Base-by-base conservation (phyloP, 2,329 filamentous ascomycete genomes). In the Magnaporthiopsis rhizophila region DNA sequence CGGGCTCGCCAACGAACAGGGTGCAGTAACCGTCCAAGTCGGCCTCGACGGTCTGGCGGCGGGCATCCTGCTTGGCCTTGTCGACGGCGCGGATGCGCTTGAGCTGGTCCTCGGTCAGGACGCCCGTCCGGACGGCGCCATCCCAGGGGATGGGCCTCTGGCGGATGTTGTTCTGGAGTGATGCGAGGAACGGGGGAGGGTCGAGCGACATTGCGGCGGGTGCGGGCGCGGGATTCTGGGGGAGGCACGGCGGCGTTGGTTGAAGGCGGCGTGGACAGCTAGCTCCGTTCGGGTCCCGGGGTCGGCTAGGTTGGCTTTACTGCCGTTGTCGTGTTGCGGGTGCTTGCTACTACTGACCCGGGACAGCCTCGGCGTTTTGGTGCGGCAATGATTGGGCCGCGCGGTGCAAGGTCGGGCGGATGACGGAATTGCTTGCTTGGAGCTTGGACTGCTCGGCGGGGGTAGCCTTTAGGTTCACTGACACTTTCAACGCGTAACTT, bases 141-240 rank as follows among this genome's bases (percentile, higher is more conserved):
- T 98, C 94, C 95, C 95, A 99, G 65, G 94, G 93, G 78, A 99
- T 97, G 69, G 93, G 93, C 70, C 95, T 87, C 74, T 91, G 90
- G 74, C 95, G 91, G 76, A 98, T 97, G 83, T 98, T 98, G 86
- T 91, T 96, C 81, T 97, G 93, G 70, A 97, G 85, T 70, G 92
- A 94, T 74, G 80, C 79, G 65, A 87, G 87, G 78, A 97, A 97
- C 66, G 91, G 90, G 66, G 93, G 93, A 70, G 92, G 90, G 75
- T 97, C 92, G 77, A 96, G 86, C 75, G 92, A 94, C 93, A 97
- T 97, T 71, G 63, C 71, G 71, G 64, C 61, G 36, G 63, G n/a
- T 24, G 45, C 45, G 18, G 24, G 61, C 50, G 36, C 45, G 45
- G 45, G 45, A 56, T 45, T 34, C 57, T n/a, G 45, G 32, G 45